Base-by-base conservation (phyloP, 1,139 yeast genomes). In the Meyerozyma sp. region DNA sequence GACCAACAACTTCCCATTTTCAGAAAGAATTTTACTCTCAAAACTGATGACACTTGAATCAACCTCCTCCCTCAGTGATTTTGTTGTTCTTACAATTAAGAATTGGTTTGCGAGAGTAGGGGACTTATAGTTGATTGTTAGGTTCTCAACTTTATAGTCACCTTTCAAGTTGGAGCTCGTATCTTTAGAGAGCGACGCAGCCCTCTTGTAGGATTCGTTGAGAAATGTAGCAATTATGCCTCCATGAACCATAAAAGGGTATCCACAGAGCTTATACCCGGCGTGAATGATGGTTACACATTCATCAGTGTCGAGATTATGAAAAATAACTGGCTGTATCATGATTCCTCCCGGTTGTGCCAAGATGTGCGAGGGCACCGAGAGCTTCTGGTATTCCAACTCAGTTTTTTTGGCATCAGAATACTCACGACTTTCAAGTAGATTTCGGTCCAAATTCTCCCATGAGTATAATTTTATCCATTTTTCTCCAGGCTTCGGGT, bases 211-310 rank as follows among this genome's bases (percentile, higher is more conserved):
- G 4, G 86, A 73, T 49, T 90, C 96, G 57, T 87, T 94, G 46
- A 89, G 67, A 11, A 91, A 66, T 0, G 95, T 84, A 8, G 95
- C 95, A 32, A 91, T 63, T 36, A 91, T 79, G 0, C 98, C 98
- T 3, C 98, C 98, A 58, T 91, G 98, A 1, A 89, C 77, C 32
- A 91, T 68, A 53, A 87, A 82, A 1, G 97, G 97, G 58, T 84
- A 90, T 2, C 98, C 98, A 40, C 94, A 82, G 32, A 90, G 65
- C 49, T 77, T 76, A 57, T 84, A 80, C 0, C 98, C 98, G 41
- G 85, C 74, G 59, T 89, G 95, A 25, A 88, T 72, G 3, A 85
- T 72, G 0, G 89, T 77, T 0, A 86, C 75, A 0, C 84, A 75
- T 47, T 87, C 84, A 46, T 78, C 72, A 2, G 81, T 76, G 30